Percentiles rank a stretch among this genome's conserved stretches.
Evolutionary conservation across 768 basidiomycete genomes (phyloP).

Genomic region (Pleurotus pulmonarius): DNA sequence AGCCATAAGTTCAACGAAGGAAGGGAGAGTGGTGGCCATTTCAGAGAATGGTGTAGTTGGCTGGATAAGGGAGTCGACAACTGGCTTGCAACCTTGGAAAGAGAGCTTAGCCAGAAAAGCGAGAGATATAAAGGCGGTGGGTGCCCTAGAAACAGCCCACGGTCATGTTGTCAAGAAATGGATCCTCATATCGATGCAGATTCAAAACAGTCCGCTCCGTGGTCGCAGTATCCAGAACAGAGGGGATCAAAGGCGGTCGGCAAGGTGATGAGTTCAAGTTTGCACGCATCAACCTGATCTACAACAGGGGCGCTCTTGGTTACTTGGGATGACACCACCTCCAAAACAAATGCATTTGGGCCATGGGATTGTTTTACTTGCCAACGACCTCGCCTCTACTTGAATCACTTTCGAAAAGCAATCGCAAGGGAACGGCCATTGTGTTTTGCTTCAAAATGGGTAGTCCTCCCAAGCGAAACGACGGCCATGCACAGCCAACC

Average conservation of each 20-base stretch:
- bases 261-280: constrained; percentile 46
- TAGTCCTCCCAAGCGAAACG: neutral
- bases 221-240: constrained; percentile 37
- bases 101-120: neutral
- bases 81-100: constrained; percentile 16
- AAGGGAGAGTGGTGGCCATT: constrained; percentile 71
- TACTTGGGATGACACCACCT: neutral
- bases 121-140: constrained; percentile 9
- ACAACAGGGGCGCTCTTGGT: constrained; percentile 9
- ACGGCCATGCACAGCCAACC: neutral
- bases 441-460: neutral
- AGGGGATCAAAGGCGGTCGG: constrained; percentile 52
- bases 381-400: neutral
- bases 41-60: constrained; percentile 19
- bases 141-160: constrained; percentile 54
- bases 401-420: neutral
- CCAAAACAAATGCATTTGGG: neutral
- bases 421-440: neutral
- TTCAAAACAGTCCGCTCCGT: constrained; percentile 25
- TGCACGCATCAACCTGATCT: constrained; percentile 6
- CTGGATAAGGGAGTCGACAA: constrained; percentile 13
- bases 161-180: constrained; percentile 49
- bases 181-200: constrained; percentile 34
- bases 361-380: constrained; percentile 5
- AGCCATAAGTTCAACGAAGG: constrained; percentile 85